A percentile compares a stretch with the other conserved stretches of the same genome.
Evolutionary conservation across 2,329 filamentous ascomycete genomes (phyloP).

Genomic region (Mycosphaerella sp.): DNA sequence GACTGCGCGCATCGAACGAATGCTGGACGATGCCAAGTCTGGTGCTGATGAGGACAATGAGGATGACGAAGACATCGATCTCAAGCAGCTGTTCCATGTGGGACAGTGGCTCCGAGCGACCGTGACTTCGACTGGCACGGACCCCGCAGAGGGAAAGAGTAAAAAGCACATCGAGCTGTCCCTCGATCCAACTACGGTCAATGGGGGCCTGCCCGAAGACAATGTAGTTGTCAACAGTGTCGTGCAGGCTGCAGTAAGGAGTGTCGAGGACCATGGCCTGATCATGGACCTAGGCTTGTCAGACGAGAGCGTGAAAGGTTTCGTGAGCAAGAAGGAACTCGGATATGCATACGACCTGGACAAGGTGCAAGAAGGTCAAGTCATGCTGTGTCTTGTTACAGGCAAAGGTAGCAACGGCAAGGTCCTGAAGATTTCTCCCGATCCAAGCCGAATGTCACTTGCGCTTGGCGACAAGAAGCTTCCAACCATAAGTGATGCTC

Average conservation of each 20-base stretch:
- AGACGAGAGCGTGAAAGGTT: slow-evolving; percentile 63
- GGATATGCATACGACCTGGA: slow-evolving; percentile 58
- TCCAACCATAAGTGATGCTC: slow-evolving; percentile 59
- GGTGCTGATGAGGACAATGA: slow-evolving; percentile 52
- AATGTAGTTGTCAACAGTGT: slow-evolving; percentile 70
- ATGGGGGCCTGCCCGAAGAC: slow-evolving; percentile 64
- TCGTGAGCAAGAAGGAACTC: slow-evolving; percentile 78
- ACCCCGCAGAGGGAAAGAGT: slow-evolving; percentile 53
- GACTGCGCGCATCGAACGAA: slow-evolving; percentile 64
- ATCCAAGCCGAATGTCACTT: slow-evolving; percentile 44
- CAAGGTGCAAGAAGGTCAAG: slow-evolving; percentile 71
- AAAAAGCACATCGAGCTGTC: slow-evolving; percentile 85
- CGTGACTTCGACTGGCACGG: slow-evolving; percentile 71
- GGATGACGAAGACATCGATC: slow-evolving; percentile 56
- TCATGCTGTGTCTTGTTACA: slow-evolving; percentile 75
- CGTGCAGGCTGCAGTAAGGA: slow-evolving; percentile 79
- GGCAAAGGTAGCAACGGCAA: slow-evolving; percentile 70
- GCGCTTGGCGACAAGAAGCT: slow-evolving; percentile 19
- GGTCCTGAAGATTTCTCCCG: slow-evolving; percentile 76
- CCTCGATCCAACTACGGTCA: slow-evolving; percentile 69
- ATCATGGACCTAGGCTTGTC: slow-evolving; percentile 85
- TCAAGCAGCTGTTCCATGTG: slow-evolving; percentile 67
- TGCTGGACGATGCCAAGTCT: slow-evolving; percentile 50
- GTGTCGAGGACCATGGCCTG: slow-evolving; percentile 92
- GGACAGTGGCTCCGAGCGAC: slow-evolving; percentile 85